Evolutionary conservation across 768 basidiomycete species (phyloP).

Genomic region (Termitomyces sp.): DNA sequence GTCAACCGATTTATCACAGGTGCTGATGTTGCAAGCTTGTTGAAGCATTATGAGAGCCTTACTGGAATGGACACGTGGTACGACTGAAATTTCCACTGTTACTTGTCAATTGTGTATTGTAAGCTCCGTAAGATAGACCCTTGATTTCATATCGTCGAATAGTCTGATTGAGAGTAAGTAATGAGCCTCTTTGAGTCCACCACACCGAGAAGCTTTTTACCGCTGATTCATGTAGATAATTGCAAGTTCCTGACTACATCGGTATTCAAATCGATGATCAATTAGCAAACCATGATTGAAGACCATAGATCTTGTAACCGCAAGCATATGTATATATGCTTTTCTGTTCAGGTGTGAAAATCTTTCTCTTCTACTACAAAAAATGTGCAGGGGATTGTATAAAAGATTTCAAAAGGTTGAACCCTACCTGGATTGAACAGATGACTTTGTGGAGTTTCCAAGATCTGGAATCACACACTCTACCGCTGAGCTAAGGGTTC

Average conservation of each 20-base stretch:
- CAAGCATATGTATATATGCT: too few relatives aligned
- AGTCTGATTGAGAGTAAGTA: neutral
- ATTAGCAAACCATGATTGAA: too few relatives aligned
- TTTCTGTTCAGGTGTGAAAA: too few relatives aligned
- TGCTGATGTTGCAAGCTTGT: slow-evolving; percentile 44
- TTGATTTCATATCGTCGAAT: neutral
- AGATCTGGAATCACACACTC: neutral
- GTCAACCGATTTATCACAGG: slow-evolving; percentile 52
- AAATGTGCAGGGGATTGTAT: too few relatives aligned
- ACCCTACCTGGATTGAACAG: neutral
- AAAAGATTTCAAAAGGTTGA: neutral
- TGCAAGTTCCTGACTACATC: too few relatives aligned
- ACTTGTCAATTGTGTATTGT: neutral
- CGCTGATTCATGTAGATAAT: too few relatives aligned
- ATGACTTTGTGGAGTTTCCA: neutral
- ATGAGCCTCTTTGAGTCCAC: too few relatives aligned
- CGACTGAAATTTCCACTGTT: slow-evolving; percentile 13
- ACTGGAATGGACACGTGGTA: slow-evolving; percentile 48
- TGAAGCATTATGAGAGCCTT: slow-evolving; percentile 53
- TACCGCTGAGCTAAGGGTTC: neutral
- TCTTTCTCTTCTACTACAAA: too few relatives aligned
- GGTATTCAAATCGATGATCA: too few relatives aligned
- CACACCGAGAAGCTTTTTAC: too few relatives aligned
- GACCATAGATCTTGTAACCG: too few relatives aligned
- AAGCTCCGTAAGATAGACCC: neutral